Percentiles rank a stretch among this genome's conserved stretches.
Conservation (phyloP, 495 filamentous ascomycete species). For the Staphylotrichum tortipilum region DNA sequence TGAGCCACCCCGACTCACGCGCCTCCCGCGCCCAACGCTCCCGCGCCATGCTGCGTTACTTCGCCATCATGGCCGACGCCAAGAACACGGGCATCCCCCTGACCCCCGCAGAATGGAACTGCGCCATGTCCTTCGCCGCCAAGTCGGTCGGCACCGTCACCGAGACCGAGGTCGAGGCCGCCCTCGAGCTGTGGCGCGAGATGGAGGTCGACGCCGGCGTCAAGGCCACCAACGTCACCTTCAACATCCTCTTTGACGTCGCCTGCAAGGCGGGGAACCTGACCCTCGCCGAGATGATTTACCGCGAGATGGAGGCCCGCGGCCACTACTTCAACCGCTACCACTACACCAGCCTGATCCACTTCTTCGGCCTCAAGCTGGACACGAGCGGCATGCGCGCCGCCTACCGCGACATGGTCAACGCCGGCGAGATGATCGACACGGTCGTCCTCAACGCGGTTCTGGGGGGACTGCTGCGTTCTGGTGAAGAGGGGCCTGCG, state of each 20-base stretch:
- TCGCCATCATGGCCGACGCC: conserved; percentile 77
- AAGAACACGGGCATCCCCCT: conserved; percentile 56
- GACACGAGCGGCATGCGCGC: conserved; percentile 60
- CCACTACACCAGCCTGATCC: conserved; percentile 72
- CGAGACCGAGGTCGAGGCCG: conserved; percentile 56
- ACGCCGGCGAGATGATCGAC: conserved; percentile 78
- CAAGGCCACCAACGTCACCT: conserved; percentile 60
- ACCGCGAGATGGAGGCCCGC: conserved; percentile 68
- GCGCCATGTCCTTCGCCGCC: conserved; percentile 68
- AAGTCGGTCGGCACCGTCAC: conserved; percentile 57
- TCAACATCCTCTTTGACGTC: conserved; percentile 85
- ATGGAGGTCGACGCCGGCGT: conserved; percentile 71
- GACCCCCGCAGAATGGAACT: conserved; percentile 64
- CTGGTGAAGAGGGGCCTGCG: conserved; percentile 62
- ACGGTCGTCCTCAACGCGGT: conserved; percentile 79
- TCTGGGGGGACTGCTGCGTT: conserved; percentile 64
- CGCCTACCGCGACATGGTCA: conserved; percentile 67
- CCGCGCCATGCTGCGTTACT: conserved; percentile 67
- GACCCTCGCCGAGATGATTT: conserved; percentile 69
- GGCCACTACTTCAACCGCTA: conserved; percentile 58
- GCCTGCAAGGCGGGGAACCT: conserved; percentile 80
- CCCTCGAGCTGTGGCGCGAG: conserved; percentile 75
- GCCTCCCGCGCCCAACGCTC: too few species aligned
- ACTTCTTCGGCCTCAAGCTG: conserved; percentile 62
- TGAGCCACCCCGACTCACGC: conserved; percentile 55